Conservation (phyloP, 495 filamentous ascomycete genomes). For the Sporormia fimetaria region DNA sequence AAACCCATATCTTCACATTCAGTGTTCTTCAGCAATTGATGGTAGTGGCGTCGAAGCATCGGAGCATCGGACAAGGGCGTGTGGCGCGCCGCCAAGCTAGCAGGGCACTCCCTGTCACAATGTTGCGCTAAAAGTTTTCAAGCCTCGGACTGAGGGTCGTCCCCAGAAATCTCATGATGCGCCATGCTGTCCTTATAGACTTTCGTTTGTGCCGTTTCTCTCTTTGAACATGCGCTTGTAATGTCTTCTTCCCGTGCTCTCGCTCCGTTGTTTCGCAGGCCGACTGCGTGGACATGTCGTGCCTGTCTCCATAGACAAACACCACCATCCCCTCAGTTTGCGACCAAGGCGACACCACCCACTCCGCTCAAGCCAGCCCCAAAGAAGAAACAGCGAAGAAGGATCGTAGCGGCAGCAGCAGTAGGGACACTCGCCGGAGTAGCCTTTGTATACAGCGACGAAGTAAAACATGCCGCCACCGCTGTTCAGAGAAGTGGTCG, state of each 20-base stretch:
- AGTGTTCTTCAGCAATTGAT: no score
- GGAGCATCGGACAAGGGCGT: no score
- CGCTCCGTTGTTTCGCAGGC: slow-evolving; percentile 10
- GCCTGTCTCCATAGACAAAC: slow-evolving; percentile 22
- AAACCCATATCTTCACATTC: no score
- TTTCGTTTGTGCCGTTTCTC: not conserved
- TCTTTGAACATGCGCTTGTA: slow-evolving; percentile 15
- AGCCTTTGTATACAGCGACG: slow-evolving; percentile 56
- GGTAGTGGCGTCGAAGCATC: no score
- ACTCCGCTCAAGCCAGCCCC: slow-evolving; percentile 1
- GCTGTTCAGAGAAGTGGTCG: slow-evolving; percentile 67
- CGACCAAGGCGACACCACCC: slow-evolving; percentile 8
- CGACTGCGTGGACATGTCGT: slow-evolving; percentile 23
- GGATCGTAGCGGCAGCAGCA: slow-evolving; percentile 40
- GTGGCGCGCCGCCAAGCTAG: no score
- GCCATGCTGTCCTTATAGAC: not conserved
- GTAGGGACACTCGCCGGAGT: slow-evolving; percentile 44
- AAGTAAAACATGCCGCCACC: slow-evolving; percentile 59
- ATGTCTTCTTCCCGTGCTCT: slow-evolving; percentile 19
- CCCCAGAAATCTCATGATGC: not conserved
- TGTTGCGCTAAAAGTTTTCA: not conserved
- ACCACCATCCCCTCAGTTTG: slow-evolving; percentile 11
- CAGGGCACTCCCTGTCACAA: no score
- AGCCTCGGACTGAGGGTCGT: not conserved
- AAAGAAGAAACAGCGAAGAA: slow-evolving; percentile 13